Percentiles rank a stretch among this genome's conserved stretches.
Conservation (phyloP, 768 basidiomycete genomes). For the Daedalea quercina region DNA sequence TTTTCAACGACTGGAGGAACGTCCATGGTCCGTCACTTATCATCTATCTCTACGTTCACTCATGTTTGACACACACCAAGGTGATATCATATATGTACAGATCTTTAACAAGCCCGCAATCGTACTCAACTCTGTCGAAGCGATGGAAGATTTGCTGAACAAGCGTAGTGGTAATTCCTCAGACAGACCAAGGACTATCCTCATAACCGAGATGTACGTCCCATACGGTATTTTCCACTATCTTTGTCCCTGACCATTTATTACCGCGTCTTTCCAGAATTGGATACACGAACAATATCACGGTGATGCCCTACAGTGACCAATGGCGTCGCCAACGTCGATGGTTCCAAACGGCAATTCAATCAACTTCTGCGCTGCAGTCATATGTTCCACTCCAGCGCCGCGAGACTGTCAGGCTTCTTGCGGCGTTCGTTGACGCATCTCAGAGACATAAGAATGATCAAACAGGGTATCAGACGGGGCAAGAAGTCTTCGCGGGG, state of each 20-base stretch:
- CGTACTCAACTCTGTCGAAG: constrained; percentile 8
- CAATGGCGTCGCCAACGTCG: constrained; percentile 3
- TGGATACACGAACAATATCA: not conserved
- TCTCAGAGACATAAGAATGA: constrained; percentile 20
- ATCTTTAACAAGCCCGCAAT: constrained; percentile 8
- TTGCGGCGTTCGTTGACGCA: constrained; percentile 18
- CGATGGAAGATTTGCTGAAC: constrained; percentile 13
- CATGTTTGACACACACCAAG: not conserved
- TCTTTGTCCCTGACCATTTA: not conserved
- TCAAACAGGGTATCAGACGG: constrained; percentile 1
- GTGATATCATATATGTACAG: constrained; percentile 13
- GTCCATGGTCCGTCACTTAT: too few relatives aligned
- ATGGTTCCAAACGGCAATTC: constrained; percentile 5
- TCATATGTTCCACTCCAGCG: constrained; percentile 4
- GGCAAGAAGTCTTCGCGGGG: too few relatives aligned
- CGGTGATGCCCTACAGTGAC: constrained; percentile 1
- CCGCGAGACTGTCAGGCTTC: constrained; percentile 18
- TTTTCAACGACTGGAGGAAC: too few relatives aligned
- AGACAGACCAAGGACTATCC: constrained; percentile 5
- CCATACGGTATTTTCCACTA: not conserved
- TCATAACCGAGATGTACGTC: constrained; percentile 15
- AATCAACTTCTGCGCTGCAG: not conserved
- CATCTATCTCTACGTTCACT: too few relatives aligned
- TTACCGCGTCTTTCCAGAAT: not conserved
- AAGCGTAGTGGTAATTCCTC: constrained; percentile 16